phyloP scores from a whole-genome alignment of 345 rosid species.

The Limnanthes douglasii region DNA sequence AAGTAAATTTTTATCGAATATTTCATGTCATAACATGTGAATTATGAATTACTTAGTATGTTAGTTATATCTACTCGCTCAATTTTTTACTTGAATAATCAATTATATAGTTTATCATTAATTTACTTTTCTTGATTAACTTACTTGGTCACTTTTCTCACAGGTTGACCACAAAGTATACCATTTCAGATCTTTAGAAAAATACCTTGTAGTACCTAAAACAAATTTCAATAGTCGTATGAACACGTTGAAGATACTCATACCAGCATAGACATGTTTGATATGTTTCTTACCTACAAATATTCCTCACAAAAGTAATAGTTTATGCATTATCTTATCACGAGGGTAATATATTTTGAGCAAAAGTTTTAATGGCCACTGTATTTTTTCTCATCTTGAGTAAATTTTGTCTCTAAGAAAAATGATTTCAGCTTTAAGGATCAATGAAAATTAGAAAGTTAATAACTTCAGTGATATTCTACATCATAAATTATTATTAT shows the following conservation, averaged over 20 bases:
- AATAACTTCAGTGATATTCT: too few species aligned
- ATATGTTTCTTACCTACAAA: slow-evolving; percentile 13
- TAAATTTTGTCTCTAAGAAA: background rate
- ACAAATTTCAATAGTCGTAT: slow-evolving; percentile 73
- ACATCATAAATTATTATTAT: too few species aligned
- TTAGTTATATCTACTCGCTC: too few species aligned
- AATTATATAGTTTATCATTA: too few species aligned
- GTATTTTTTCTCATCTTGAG: background rate
- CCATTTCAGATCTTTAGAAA: slow-evolving; percentile 65
- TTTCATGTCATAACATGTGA: background rate
- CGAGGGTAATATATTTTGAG: background rate
- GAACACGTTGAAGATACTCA: slow-evolving; percentile 54
- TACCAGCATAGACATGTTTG: slow-evolving; percentile 53
- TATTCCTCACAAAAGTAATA: slow-evolving; percentile 3
- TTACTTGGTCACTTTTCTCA: slow-evolving; percentile 10
- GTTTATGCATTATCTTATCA: background rate
- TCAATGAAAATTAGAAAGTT: too few species aligned
- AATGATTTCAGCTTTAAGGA: too few species aligned
- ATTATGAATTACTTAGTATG: background rate
- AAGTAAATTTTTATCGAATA: background rate
- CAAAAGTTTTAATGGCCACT: background rate
- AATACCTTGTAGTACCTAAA: slow-evolving; percentile 58
- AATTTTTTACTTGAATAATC: too few species aligned
- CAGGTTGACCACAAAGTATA: slow-evolving; percentile 54
- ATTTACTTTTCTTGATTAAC: background rate